A percentile compares a stretch with the other conserved stretches of the same genome.
These are phyloP conservation scores for Cerioporus squamosus DNA, from an alignment of 1,284 basidiomycete species.

Conservation along the genomic window DNA sequence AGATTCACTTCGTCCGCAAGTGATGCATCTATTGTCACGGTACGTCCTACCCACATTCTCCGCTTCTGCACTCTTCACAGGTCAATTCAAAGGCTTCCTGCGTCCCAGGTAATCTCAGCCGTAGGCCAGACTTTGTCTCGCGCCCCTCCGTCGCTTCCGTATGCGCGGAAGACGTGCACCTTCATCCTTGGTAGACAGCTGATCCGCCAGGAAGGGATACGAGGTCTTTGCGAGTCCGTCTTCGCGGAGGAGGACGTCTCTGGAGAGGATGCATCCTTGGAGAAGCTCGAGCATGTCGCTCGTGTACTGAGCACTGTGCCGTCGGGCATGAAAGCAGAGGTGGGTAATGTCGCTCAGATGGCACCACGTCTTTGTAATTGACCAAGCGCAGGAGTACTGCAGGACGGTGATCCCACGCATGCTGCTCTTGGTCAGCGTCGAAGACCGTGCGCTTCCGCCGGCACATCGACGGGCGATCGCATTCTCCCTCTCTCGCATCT, in stretches of 20 bases:
- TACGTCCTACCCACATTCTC: constrained; percentile 10
- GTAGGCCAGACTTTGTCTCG: constrained; percentile 61
- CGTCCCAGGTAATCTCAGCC: constrained; percentile 66
- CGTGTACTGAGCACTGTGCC: constrained; percentile 62
- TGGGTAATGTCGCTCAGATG: constrained; percentile 33
- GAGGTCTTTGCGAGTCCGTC: constrained; percentile 66
- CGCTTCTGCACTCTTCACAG: neutral
- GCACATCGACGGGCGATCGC: constrained; percentile 65
- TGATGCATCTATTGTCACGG: constrained; percentile 56
- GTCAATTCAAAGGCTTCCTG: constrained; percentile 51
- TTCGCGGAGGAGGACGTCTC: constrained; percentile 63
- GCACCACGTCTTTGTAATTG: neutral
- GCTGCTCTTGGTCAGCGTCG: constrained; percentile 48
- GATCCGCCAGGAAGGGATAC: constrained; percentile 67
- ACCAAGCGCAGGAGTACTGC: constrained; percentile 60
- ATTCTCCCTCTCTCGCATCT: constrained; percentile 69
- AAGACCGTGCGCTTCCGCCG: constrained; percentile 36
- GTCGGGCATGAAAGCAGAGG: constrained; percentile 53
- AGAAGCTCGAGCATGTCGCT: constrained; percentile 71
- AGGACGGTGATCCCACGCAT: constrained; percentile 56
- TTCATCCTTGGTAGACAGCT: constrained; percentile 69
- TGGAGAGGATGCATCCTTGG: constrained; percentile 55
- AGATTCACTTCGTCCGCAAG: constrained; percentile 47
- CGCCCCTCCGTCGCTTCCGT: constrained; percentile 42
- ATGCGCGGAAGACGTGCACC: constrained; percentile 61